These are phyloP conservation scores for Lobosporangium transversale DNA, from an alignment of 192 early-diverging fungal genomes.

Conservation along the genomic window DNA sequence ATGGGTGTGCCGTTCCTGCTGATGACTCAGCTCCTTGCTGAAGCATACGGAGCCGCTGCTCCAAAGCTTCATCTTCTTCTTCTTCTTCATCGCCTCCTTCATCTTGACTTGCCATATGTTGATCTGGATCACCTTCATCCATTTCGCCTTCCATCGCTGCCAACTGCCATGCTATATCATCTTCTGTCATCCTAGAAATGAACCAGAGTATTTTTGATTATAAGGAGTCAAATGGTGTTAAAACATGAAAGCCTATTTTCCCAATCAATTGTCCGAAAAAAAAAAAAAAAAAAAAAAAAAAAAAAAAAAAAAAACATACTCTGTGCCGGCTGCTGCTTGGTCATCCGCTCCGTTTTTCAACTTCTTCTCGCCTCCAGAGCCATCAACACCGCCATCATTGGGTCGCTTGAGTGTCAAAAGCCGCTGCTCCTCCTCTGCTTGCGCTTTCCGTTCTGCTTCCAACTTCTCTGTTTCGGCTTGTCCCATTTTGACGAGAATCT, in stretches of 20 bases:
- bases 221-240: background rate
- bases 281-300: background rate
- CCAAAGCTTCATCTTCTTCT: slow-evolving; percentile 34
- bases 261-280: no score
- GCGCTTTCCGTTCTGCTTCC: slow-evolving; percentile 50
- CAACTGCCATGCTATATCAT: slow-evolving; percentile 70
- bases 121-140: slow-evolving; percentile 27
- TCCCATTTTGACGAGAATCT: slow-evolving; percentile 63
- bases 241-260: no score
- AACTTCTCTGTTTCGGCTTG: slow-evolving; percentile 50
- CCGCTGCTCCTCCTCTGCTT: slow-evolving; percentile 52
- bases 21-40: slow-evolving; percentile 10
- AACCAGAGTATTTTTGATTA: background rate
- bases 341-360: slow-evolving; percentile 19
- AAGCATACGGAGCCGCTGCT: slow-evolving; percentile 27
- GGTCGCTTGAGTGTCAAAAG: slow-evolving; percentile 22
- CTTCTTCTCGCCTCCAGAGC: slow-evolving; percentile 27
- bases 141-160: slow-evolving; percentile 58
- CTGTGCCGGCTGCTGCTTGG: slow-evolving; percentile 31
- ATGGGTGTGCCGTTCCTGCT: background rate
- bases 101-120: slow-evolving; percentile 25
- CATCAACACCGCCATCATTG: slow-evolving; percentile 5
- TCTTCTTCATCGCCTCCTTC: slow-evolving; percentile 32
- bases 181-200: slow-evolving; percentile 72
- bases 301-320: slow-evolving; percentile 48